Evolutionary conservation across 1,284 basidiomycete species (phyloP).

Genomic region (Tylopilus sp.): DNA sequence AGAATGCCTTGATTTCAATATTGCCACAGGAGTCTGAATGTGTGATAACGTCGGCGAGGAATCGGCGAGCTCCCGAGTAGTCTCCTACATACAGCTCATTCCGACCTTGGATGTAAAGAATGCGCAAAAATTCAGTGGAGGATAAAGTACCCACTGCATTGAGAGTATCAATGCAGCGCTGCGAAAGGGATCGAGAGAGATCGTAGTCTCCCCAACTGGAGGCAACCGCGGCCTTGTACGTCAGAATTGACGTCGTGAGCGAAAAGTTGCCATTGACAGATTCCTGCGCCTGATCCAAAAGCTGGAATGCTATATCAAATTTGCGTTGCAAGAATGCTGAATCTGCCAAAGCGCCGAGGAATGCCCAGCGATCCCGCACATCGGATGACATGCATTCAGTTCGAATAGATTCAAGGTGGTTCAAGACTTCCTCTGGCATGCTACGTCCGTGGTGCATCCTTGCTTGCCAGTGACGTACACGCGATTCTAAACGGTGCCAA

Average conservation of each 20-base stretch:
- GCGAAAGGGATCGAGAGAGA: not conserved
- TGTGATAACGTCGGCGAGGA: too few relatives aligned
- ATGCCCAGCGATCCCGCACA: not conserved
- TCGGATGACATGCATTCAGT: not conserved
- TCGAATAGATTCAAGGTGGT: not conserved
- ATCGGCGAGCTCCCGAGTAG: too few relatives aligned
- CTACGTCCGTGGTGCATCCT: not conserved
- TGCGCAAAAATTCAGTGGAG: not conserved
- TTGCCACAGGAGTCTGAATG: too few relatives aligned
- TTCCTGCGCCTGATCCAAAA: not conserved
- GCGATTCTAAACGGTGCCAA: not conserved
- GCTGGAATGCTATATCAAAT: not conserved
- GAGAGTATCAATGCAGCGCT: not conserved
- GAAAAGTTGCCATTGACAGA: not conserved
- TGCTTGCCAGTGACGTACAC: not conserved
- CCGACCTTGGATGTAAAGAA: too few relatives aligned
- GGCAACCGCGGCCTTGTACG: not conserved
- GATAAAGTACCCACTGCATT: not conserved
- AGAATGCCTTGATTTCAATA: too few relatives aligned
- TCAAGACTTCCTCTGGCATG: not conserved
- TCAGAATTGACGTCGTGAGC: not conserved
- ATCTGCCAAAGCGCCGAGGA: not conserved
- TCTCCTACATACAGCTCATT: too few relatives aligned
- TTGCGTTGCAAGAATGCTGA: not conserved
- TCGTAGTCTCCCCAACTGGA: not conserved